Evolutionary conservation across 75 land plant species (phyloP).

Genomic region (Cunninghamia lanceolata): DNA sequence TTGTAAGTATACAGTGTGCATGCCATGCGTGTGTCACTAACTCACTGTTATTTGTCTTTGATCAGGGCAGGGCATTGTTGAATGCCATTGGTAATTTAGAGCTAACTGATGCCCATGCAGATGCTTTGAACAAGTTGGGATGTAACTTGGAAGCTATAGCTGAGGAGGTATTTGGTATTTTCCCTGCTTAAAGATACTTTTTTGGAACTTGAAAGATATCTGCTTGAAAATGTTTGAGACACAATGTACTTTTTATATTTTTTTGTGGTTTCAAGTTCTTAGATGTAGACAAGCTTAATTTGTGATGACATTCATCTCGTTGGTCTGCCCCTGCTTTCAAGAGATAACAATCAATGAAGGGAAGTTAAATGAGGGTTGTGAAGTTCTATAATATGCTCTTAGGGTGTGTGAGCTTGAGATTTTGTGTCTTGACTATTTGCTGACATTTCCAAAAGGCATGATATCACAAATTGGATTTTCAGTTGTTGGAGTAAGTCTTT

Average conservation of each 20-base stretch:
- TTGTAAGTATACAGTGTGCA: not conserved
- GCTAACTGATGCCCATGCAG: conserved; percentile 82
- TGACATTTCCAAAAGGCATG: too few relatives aligned
- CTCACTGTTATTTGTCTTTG: not conserved
- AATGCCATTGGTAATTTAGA: conserved; percentile 95
- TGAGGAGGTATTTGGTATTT: conserved; percentile 51
- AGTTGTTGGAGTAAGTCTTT: too few relatives aligned
- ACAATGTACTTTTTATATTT: not conserved
- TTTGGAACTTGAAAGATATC: not conserved
- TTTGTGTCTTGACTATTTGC: too few relatives aligned
- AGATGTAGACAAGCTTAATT: not conserved
- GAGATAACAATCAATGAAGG: too few relatives aligned
- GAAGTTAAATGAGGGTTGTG: too few relatives aligned
- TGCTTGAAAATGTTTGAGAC: not conserved
- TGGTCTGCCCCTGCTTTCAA: too few relatives aligned
- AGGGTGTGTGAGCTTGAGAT: too few relatives aligned
- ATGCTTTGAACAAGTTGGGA: conserved; percentile 77
- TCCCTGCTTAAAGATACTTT: not conserved
- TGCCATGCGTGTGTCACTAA: not conserved
- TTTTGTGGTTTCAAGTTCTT: not conserved
- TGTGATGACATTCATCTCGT: too few relatives aligned
- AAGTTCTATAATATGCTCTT: too few relatives aligned
- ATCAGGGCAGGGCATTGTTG: conserved; percentile 91
- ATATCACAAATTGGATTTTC: too few relatives aligned
- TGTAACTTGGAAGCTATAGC: conserved; percentile 66